Base-by-base conservation (phyloP, 129 eudicot genomes). In the Artemisia tridentata region DNA sequence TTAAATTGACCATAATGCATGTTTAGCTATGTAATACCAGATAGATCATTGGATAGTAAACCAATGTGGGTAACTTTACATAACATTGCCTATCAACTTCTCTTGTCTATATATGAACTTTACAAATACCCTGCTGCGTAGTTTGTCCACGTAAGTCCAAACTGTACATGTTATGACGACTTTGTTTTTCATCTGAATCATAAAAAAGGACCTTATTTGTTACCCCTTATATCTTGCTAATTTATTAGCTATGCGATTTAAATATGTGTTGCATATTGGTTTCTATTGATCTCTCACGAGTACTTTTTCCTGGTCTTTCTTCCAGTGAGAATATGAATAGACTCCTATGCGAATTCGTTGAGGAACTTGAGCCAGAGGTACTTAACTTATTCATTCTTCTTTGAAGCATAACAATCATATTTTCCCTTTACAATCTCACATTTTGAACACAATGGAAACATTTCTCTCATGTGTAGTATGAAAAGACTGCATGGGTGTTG, bases 291-390 rank as follows among this genome's bases (percentile, higher is more conserved):
- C 21, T 12, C 55, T 7, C 17, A 65, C 57, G 7, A 47, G 49
- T 8, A 18, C 13, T 20, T 74, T 31, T 66, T 5, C 19, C 18
- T 65, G 41, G 55, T 47, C 20, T 54, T 15, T 47, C 20, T 54
- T 15, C 59, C 34, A 25, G 56, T 41, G 71, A 54, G 9, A 14
- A 57, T 3, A 47, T 38, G 38, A 23, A 47, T 10, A 41, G 6
- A 4, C 7, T 49, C 58, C 54, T 47, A 12, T 49, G 38, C 5
- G 51, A 8, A 67, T 67, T 13, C 64, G 82, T 85, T 70, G 75
- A 83, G 79, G 62, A 57, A 13, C 91, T 85, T 20, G 88, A 91
- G 45, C 96, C 96, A 0, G 96, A 88, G 96, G 96, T 88, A 73
- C 50, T 4, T 15, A 65, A 55, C 23, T 19, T 8, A 4, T 56